Evolutionary conservation across 2,329 filamentous ascomycete species (phyloP).

Genomic region (Iodosphaeria phyllophila): DNA sequence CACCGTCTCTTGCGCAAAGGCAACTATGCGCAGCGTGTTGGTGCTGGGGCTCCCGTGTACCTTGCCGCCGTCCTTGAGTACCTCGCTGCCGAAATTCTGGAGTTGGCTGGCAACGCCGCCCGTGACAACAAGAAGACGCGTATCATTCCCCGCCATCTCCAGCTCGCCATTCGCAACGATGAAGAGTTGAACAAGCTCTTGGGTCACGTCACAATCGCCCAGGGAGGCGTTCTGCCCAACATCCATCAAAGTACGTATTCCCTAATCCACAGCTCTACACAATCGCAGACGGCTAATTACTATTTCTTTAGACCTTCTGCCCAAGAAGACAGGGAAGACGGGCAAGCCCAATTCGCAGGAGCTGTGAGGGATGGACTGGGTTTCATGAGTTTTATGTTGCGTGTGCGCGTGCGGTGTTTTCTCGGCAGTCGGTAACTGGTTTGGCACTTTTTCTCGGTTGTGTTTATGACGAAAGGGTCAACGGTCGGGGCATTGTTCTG

Average conservation of each 20-base stretch:
- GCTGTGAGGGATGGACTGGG: constrained; percentile 46
- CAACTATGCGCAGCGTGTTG: constrained; percentile 98
- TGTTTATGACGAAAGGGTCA: too few species aligned
- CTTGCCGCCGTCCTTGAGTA: constrained; percentile 96
- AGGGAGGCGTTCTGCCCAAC: constrained; percentile 93
- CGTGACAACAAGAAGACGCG: constrained; percentile 99
- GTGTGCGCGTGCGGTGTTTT: constrained; percentile 49
- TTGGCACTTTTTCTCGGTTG: too few species aligned
- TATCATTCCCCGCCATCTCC: constrained; percentile 97
- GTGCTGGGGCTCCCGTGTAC: constrained; percentile 95
- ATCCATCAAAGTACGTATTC: constrained; percentile 77
- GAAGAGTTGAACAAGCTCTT: constrained; percentile 99
- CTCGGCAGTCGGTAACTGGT: constrained; percentile 69
- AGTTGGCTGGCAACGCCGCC: constrained; percentile 94
- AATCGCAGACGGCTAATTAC: too few species aligned
- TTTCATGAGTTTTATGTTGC: constrained; percentile 40
- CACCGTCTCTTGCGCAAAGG: constrained; percentile 98
- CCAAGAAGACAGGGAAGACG: constrained; percentile 96
- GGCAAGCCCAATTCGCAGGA: constrained; percentile 83
- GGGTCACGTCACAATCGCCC: constrained; percentile 89
- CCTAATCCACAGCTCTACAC: constrained; percentile 7
- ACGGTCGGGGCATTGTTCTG: too few species aligned
- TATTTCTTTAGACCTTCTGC: constrained; percentile 59
- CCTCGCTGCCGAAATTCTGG: constrained; percentile 94
- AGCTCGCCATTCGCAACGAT: constrained; percentile 98